Evolutionary conservation across 148 eudicot species (phyloP).

Genomic region (Diospyros lotus): DNA sequence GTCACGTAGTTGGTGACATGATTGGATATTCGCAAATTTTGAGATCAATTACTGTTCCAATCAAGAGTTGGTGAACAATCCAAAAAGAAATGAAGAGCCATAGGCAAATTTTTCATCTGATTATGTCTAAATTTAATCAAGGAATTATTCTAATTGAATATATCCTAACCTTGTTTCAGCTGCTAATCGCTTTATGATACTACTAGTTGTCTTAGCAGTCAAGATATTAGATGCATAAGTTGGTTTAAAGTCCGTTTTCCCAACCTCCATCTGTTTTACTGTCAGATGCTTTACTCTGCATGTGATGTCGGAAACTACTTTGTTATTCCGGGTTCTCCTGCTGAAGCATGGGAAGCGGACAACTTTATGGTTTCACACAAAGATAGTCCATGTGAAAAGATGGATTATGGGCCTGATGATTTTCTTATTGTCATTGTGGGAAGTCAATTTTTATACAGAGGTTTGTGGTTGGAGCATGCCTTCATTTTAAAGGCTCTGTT

Average conservation of each 20-base stretch:
- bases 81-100: background rate
- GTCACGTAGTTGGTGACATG: background rate
- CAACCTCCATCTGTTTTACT: background rate
- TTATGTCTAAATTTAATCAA: background rate
- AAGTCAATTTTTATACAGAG: conserved; percentile 68
- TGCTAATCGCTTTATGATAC: background rate
- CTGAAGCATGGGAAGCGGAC: conserved; percentile 58
- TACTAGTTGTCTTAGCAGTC: background rate
- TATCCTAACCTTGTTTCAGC: conserved; percentile 6
- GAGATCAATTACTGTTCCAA: background rate
- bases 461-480: conserved; percentile 94
- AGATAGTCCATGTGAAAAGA: conserved; percentile 29
- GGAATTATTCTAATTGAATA: background rate
- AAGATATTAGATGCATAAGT: background rate
- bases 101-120: background rate
- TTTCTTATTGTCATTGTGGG: conserved; percentile 68
- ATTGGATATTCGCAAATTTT: background rate
- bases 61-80: background rate
- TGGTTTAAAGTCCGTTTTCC: background rate
- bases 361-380: conserved; percentile 26
- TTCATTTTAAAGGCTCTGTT: conserved; percentile 72
- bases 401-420: conserved; percentile 42
- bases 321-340: conserved; percentile 84
- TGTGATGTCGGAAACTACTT: conserved; percentile 82
- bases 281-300: conserved; percentile 67